phyloP scores from a whole-genome alignment of 805 yeast genomes.

The Yarrowia osloensis region DNA sequence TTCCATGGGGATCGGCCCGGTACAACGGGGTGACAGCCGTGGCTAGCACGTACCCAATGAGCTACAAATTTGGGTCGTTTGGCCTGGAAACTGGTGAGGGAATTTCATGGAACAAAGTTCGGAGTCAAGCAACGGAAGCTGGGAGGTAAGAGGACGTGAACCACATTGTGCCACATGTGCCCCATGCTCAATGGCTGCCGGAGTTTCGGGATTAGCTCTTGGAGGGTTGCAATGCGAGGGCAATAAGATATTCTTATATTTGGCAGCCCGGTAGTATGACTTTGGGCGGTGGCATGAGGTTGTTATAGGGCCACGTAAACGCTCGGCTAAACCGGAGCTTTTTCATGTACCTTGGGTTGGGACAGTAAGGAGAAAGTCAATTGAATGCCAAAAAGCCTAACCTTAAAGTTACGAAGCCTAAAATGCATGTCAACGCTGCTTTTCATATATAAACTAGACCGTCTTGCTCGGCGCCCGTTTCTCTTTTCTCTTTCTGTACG shows the following conservation, averaged over 20 bases:
- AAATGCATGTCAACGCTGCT: constrained; percentile 5
- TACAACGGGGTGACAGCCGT: neutral
- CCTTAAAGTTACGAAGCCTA: neutral
- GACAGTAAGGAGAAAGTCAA: constrained; percentile 27
- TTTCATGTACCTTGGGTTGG: constrained; percentile 30
- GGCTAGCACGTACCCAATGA: neutral
- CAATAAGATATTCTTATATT: neutral
- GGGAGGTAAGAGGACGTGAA: neutral
- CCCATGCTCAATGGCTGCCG: neutral
- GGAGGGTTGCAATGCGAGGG: neutral
- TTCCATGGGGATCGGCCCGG: neutral
- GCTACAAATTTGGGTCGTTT: neutral
- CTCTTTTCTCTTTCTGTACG: constrained; percentile 22
- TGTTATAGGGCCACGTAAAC: constrained; percentile 14
- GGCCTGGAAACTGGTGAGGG: constrained; percentile 21
- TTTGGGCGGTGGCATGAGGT: neutral
- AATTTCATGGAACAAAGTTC: constrained; percentile 28
- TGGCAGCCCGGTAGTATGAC: neutral
- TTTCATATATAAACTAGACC: constrained; percentile 28
- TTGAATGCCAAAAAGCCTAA: constrained; percentile 14
- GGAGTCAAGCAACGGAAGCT: constrained; percentile 27
- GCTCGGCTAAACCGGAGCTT: constrained; percentile 31
- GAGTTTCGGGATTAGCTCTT: constrained; percentile 5
- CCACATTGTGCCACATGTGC: neutral
- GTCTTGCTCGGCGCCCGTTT: constrained; percentile 23